phyloP scores from a whole-genome alignment of 1,139 yeast genomes.

The Blastobotrys arbuscula region DNA sequence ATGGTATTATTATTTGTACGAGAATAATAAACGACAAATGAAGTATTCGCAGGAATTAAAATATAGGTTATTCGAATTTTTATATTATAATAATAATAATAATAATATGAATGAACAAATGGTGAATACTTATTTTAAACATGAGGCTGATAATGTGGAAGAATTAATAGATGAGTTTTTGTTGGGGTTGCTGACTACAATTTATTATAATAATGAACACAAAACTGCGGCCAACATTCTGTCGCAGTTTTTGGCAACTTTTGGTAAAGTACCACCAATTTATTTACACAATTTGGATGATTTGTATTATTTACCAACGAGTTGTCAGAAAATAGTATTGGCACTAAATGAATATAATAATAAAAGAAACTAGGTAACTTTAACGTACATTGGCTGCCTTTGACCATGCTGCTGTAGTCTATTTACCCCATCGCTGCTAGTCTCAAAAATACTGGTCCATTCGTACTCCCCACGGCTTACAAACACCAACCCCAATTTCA shows the following conservation, averaged over 20 bases:
- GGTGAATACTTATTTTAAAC: too few relatives aligned
- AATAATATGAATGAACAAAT: too few relatives aligned
- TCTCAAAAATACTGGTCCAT: conserved; percentile 70
- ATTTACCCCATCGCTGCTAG: conserved; percentile 17
- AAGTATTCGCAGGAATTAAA: too few relatives aligned
- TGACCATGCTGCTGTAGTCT: conserved; percentile 30
- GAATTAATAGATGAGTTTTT: not conserved
- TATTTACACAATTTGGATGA: not conserved
- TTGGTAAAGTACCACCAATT: not conserved
- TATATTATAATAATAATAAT: too few relatives aligned
- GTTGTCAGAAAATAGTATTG: not conserved
- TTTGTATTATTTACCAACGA: not conserved
- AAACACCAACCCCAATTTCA: conserved; percentile 52
- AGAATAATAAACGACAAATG: too few relatives aligned
- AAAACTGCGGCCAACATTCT: not conserved
- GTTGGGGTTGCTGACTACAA: not conserved
- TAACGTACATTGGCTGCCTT: conserved; percentile 34
- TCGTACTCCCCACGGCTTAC: conserved; percentile 71
- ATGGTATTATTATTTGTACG: not conserved
- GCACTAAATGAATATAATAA: not conserved
- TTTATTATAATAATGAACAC: not conserved
- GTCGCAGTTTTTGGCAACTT: not conserved
- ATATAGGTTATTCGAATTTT: too few relatives aligned
- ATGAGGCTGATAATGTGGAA: too few relatives aligned
- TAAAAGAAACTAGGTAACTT: conserved; percentile 22